A percentile compares a stretch with the other conserved stretches of the same genome.
Evolutionary conservation across 2,329 filamentous ascomycete genomes (phyloP).

Genomic region (Aureobasidium sp.): DNA sequence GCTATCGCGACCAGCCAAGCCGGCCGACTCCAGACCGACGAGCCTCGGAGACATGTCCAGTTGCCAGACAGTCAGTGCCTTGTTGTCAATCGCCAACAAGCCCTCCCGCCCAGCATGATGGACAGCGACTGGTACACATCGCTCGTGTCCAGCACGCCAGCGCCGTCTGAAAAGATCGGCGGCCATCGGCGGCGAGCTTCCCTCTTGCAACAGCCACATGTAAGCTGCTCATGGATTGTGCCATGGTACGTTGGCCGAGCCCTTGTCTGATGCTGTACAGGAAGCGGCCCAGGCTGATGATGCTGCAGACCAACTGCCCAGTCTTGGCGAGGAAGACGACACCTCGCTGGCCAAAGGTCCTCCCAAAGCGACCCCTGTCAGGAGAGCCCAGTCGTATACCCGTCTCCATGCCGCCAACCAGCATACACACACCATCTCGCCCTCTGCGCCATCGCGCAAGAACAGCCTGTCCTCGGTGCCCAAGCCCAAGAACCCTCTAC

Average conservation of each 20-base stretch:
- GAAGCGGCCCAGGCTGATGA: slow-evolving; percentile 48
- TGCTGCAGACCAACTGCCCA: slow-evolving; percentile 48
- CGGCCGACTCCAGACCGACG: neutral
- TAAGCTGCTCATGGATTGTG: slow-evolving; percentile 32
- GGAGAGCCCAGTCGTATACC: slow-evolving; percentile 68
- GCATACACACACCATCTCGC: neutral
- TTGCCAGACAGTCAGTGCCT: neutral
- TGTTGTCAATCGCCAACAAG: neutral
- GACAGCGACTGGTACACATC: slow-evolving; percentile 76
- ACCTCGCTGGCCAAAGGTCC: slow-evolving; percentile 45
- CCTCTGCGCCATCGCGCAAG: slow-evolving; percentile 29
- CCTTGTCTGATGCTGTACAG: slow-evolving; percentile 41
- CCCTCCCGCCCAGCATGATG: slow-evolving; percentile 20
- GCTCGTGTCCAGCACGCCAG: slow-evolving; percentile 54
- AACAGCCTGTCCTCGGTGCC: slow-evolving; percentile 22
- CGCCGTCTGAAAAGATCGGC: slow-evolving; percentile 41
- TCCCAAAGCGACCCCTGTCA: slow-evolving; percentile 55
- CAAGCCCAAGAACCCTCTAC: slow-evolving; percentile 32
- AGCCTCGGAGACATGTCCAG: neutral
- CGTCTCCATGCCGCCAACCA: slow-evolving; percentile 57
- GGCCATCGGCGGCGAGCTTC: slow-evolving; percentile 61
- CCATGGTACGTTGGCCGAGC: slow-evolving; percentile 20
- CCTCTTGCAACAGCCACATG: slow-evolving; percentile 49
- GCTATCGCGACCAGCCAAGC: neutral
- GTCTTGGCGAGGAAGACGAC: slow-evolving; percentile 51